Evolutionary conservation across 139 green algal species (phyloP).

Genomic region (Desmodesmus armatus): DNA sequence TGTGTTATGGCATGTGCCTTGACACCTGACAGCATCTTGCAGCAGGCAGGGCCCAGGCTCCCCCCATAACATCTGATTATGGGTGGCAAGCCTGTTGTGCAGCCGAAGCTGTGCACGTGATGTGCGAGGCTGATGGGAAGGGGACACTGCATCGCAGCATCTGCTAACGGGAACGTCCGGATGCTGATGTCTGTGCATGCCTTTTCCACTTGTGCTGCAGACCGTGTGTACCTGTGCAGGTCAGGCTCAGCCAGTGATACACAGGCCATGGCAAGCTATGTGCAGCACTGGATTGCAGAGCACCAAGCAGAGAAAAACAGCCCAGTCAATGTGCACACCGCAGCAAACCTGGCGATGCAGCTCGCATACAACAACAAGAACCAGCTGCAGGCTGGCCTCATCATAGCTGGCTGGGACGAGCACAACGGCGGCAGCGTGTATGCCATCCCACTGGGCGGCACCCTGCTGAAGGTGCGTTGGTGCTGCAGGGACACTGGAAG

Average conservation of each 20-base stretch:
- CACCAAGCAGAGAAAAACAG: slow-evolving; percentile 80
- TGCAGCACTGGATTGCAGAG: slow-evolving; percentile 72
- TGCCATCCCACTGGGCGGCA: slow-evolving; percentile 89
- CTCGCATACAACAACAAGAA: slow-evolving; percentile 94
- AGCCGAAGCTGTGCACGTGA: too few relatives aligned
- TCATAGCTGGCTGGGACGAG: slow-evolving; percentile 74
- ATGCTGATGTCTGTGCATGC: too few relatives aligned
- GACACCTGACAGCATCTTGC: too few relatives aligned
- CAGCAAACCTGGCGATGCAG: slow-evolving; percentile 80
- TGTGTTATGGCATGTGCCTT: too few relatives aligned
- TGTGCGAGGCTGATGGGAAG: too few relatives aligned
- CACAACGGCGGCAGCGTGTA: slow-evolving; percentile 77
- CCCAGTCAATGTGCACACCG: slow-evolving; percentile 77
- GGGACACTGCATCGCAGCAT: too few relatives aligned
- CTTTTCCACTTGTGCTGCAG: too few relatives aligned
- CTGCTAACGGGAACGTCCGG: too few relatives aligned
- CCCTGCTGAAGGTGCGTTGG: slow-evolving; percentile 76
- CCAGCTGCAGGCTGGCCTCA: slow-evolving; percentile 73
- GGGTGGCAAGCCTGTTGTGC: too few relatives aligned
- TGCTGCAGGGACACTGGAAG: too few relatives aligned
- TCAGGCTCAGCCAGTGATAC: slow-evolving; percentile 71
- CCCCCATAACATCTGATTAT: too few relatives aligned
- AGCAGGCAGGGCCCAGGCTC: too few relatives aligned
- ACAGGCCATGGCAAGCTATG: slow-evolving; percentile 68
- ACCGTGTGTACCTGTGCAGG: slow-evolving; percentile 69